Conservation (phyloP, 139 green algal species). For the Chlorella sp. region DNA sequence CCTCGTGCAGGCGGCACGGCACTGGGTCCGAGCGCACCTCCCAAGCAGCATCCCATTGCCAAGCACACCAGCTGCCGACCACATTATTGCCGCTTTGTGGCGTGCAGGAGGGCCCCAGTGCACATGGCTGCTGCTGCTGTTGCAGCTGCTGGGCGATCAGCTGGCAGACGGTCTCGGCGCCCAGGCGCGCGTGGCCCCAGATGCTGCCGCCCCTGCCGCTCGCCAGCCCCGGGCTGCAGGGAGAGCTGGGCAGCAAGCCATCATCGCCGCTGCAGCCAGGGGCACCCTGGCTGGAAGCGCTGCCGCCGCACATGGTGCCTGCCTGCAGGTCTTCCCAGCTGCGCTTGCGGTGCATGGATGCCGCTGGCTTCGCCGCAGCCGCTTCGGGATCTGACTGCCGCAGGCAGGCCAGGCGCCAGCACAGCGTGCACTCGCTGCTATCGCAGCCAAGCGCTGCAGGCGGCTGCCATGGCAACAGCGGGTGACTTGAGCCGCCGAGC, state of each 20-base stretch:
- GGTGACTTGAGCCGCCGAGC: too few relatives aligned
- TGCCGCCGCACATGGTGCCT: too few relatives aligned
- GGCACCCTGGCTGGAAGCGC: too few relatives aligned
- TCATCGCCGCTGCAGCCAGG: too few relatives aligned
- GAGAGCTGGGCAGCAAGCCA: too few relatives aligned
- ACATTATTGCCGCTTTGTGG: background rate
- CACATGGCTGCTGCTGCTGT: background rate
- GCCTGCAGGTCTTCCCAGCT: too few relatives aligned
- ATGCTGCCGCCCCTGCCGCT: conserved; percentile 23
- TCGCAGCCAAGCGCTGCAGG: conserved; percentile 37
- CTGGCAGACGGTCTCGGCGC: background rate
- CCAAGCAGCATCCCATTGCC: conserved; percentile 8
- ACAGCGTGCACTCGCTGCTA: conserved; percentile 30
- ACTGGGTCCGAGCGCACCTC: too few relatives aligned
- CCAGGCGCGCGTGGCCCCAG: conserved; percentile 31
- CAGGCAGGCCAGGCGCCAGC: conserved; percentile 6
- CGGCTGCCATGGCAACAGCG: too few relatives aligned
- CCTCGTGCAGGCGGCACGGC: conserved; percentile 13
- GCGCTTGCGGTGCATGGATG: too few relatives aligned
- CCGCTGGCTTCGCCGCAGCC: too few relatives aligned
- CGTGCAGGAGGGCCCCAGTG: too few relatives aligned
- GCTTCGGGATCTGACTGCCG: conserved; percentile 4
- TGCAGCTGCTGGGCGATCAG: background rate
- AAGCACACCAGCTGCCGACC: background rate
- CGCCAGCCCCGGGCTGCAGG: too few relatives aligned